Evolutionary conservation across 768 basidiomycete genomes (phyloP).

Genomic region (Gyrodon lividus): DNA sequence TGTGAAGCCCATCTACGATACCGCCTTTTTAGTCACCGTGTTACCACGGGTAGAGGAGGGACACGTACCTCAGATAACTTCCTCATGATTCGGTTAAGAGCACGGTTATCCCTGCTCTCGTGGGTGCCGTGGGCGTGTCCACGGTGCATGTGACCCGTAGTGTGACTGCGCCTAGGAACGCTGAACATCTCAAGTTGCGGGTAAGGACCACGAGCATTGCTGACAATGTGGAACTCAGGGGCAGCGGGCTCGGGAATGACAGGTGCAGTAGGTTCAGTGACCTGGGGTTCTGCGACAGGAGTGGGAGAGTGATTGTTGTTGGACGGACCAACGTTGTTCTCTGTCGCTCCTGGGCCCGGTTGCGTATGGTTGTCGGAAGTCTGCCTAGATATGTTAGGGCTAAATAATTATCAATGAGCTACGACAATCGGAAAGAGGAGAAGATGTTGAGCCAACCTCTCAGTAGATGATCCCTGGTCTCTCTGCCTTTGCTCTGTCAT

Average conservation of each 20-base stretch:
- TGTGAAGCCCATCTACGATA: conserved; percentile 70
- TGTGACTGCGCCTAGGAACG: conserved; percentile 46
- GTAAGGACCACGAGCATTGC: conserved; percentile 57
- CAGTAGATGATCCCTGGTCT: conserved; percentile 20
- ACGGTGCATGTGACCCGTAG: conserved; percentile 22
- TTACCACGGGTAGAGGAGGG: not conserved
- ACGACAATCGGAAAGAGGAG: not conserved
- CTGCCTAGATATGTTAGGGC: conserved; percentile 27
- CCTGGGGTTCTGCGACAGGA: conserved; percentile 14
- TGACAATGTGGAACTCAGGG: conserved; percentile 49
- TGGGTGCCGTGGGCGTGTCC: conserved; percentile 19
- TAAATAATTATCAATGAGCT: conserved; percentile 4
- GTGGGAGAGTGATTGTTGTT: conserved; percentile 3
- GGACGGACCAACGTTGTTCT: conserved; percentile 2
- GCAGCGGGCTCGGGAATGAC: conserved; percentile 8
- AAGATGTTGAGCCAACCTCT: conserved; percentile 22
- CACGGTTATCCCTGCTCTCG: conserved; percentile 32
- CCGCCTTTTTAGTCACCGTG: conserved; percentile 11
- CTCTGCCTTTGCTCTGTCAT: conserved; percentile 34
- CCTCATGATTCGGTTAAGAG: conserved; percentile 50
- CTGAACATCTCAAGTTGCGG: conserved; percentile 65
- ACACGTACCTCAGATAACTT: conserved; percentile 63
- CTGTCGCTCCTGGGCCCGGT: not conserved
- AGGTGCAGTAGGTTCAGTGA: conserved; percentile 13
- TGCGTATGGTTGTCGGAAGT: conserved; percentile 19